Conservation (phyloP, 2,329 filamentous ascomycete genomes). For the Alternaria infectoria region DNA sequence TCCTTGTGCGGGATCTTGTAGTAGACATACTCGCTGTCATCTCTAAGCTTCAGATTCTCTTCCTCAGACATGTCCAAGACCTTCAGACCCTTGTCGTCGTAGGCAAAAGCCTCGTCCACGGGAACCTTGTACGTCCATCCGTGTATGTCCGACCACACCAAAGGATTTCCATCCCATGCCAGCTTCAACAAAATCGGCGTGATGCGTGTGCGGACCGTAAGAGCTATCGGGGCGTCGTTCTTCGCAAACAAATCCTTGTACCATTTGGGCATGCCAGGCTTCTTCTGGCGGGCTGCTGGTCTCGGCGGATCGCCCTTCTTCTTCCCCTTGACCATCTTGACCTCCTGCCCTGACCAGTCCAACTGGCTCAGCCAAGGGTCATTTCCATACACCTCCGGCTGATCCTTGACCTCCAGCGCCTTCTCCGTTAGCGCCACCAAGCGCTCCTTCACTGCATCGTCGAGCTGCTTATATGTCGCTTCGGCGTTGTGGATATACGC, state of each 20-base stretch:
- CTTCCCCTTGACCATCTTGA: slow-evolving; percentile 90
- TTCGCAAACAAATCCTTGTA: slow-evolving; percentile 88
- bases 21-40: slow-evolving; percentile 72
- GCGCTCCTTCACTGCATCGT: slow-evolving; percentile 77
- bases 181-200: slow-evolving; percentile 84
- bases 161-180: slow-evolving; percentile 85
- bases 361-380: slow-evolving; percentile 94
- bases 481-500: slow-evolving; percentile 84
- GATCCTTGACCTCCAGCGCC: slow-evolving; percentile 75
- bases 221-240: slow-evolving; percentile 69
- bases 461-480: slow-evolving; percentile 78
- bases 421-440: slow-evolving; percentile 76
- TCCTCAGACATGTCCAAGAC: slow-evolving; percentile 79
- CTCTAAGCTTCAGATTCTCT: slow-evolving; percentile 66
- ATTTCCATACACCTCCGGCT: slow-evolving; percentile 71
- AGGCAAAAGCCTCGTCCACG: slow-evolving; percentile 65
- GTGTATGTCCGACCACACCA: slow-evolving; percentile 91
- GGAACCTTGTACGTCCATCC: slow-evolving; percentile 92
- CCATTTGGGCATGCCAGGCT: slow-evolving; percentile 93
- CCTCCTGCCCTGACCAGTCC: slow-evolving; percentile 93
- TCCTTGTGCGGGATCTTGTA: slow-evolving; percentile 98
- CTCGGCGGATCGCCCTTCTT: slow-evolving; percentile 81
- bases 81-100: slow-evolving; percentile 73
- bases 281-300: slow-evolving; percentile 84
- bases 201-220: slow-evolving; percentile 87